Conservation (phyloP, 768 basidiomycete species). For the Bullera alba region DNA sequence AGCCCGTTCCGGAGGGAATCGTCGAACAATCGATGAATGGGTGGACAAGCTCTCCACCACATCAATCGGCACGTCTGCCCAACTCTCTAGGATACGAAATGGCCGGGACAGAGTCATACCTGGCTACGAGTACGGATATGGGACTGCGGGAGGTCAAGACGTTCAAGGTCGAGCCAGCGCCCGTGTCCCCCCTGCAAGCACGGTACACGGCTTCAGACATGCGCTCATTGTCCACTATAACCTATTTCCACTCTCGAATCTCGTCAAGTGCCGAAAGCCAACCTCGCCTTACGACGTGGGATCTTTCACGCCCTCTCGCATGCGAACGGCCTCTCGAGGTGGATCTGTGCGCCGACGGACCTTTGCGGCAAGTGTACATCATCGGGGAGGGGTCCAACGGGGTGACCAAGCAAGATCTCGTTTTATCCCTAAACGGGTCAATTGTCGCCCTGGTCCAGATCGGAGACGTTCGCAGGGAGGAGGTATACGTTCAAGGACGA, state of each 20-base stretch:
- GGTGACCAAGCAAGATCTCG: slow-evolving; percentile 63
- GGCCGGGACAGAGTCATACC: not conserved
- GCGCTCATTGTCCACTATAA: slow-evolving; percentile 62
- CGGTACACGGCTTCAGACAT: slow-evolving; percentile 61
- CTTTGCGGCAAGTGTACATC: slow-evolving; percentile 61
- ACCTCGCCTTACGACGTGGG: slow-evolving; percentile 56
- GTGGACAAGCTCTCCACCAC: slow-evolving; percentile 24
- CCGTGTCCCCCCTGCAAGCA: slow-evolving; percentile 50
- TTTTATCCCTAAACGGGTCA: slow-evolving; percentile 67
- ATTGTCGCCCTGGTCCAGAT: slow-evolving; percentile 64
- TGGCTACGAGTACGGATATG: not conserved
- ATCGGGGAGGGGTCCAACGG: slow-evolving; percentile 72
- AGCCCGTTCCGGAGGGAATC: slow-evolving; percentile 1
- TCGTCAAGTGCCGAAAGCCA: not conserved
- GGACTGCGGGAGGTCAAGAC: not conserved
- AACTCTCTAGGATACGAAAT: not conserved
- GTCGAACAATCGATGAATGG: slow-evolving; percentile 4
- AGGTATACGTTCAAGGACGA: slow-evolving; percentile 57
- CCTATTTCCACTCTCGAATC: slow-evolving; percentile 64
- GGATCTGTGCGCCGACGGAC: slow-evolving; percentile 49
- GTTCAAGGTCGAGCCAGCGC: slow-evolving; percentile 49
- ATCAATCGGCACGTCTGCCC: slow-evolving; percentile 6
- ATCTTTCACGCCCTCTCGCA: slow-evolving; percentile 61
- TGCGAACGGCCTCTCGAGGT: slow-evolving; percentile 68
- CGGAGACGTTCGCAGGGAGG: not conserved